Percentiles rank a stretch among this genome's conserved stretches.
Conservation (phyloP, 495 filamentous ascomycete genomes). For the Tuber magnatum region DNA sequence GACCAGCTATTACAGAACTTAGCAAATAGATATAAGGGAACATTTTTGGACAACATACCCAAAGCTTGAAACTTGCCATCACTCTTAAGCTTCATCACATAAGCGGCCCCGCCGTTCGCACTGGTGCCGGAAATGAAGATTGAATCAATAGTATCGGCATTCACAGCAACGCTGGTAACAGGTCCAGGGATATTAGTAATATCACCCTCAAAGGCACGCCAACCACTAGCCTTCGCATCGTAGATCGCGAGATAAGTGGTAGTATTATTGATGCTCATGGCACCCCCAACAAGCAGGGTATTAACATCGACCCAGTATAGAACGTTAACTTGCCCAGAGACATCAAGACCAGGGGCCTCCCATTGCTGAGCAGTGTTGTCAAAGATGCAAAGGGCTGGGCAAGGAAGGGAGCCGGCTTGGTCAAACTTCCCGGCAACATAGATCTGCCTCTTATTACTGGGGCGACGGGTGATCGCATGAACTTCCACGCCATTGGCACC, state of each 20-base stretch:
- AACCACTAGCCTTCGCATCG: slow-evolving; percentile 55
- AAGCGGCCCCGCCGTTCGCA: slow-evolving; percentile 59
- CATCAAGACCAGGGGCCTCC: slow-evolving; percentile 63
- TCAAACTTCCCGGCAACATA: slow-evolving; percentile 81
- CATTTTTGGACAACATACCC: slow-evolving; percentile 17
- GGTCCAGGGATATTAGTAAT: slow-evolving; percentile 62
- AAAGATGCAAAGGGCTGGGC: slow-evolving; percentile 72
- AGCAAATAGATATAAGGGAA: neutral
- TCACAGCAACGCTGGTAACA: slow-evolving; percentile 57
- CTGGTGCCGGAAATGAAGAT: slow-evolving; percentile 72
- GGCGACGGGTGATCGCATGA: slow-evolving; percentile 62
- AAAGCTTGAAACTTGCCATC: slow-evolving; percentile 46
- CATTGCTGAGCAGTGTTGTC: slow-evolving; percentile 62
- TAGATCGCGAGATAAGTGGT: slow-evolving; percentile 66
- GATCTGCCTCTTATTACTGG: slow-evolving; percentile 57
- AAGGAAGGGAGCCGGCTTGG: slow-evolving; percentile 72
- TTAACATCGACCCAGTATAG: slow-evolving; percentile 68
- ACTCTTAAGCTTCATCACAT: slow-evolving; percentile 69
- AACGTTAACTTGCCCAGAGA: slow-evolving; percentile 60
- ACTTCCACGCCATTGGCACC: slow-evolving; percentile 60
- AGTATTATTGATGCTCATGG: slow-evolving; percentile 60
- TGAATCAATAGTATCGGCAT: slow-evolving; percentile 59
- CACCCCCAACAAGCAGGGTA: slow-evolving; percentile 66
- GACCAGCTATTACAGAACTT: slow-evolving; percentile 20
- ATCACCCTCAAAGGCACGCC: slow-evolving; percentile 60